Conservation (phyloP, 2,329 filamentous ascomycete genomes). For the Hymenotorrendiella dingleyae region DNA sequence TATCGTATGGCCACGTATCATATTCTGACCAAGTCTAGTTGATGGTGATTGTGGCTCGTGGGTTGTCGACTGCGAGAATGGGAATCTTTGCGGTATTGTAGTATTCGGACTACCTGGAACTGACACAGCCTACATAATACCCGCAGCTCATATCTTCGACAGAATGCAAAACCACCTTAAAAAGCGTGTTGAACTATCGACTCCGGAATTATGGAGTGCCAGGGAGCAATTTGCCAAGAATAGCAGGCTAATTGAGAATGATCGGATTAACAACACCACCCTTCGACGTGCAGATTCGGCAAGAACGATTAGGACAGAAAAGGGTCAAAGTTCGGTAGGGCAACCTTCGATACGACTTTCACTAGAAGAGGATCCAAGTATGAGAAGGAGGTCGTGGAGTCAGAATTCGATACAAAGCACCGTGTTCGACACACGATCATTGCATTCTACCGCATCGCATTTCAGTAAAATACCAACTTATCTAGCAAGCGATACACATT, state of each 20-base stretch:
- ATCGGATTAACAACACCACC: neutral
- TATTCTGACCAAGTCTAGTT: constrained; percentile 4
- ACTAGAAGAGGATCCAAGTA: neutral
- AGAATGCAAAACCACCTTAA: constrained; percentile 9
- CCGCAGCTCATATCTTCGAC: constrained; percentile 11
- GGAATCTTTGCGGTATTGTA: constrained; percentile 9
- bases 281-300: constrained; percentile 7
- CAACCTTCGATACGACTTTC: constrained; percentile 3
- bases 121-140: constrained; percentile 11
- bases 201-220: constrained; percentile 8
- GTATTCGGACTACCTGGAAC: constrained; percentile 6
- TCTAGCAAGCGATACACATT: constrained; percentile 3
- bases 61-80: constrained; percentile 10
- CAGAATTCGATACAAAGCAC: constrained; percentile 10
- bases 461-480: constrained; percentile 5
- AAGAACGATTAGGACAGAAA: constrained; percentile 6
- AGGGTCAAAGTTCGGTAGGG: neutral
- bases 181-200: constrained; percentile 8
- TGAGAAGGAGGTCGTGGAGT: constrained; percentile 4
- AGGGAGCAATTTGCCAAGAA: constrained; percentile 5
- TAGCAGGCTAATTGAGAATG: neutral
- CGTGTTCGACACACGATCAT: constrained; percentile 7
- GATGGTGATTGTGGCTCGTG: constrained; percentile 11
- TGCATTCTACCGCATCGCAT: constrained; percentile 5
- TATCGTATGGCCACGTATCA: no score